These are phyloP conservation scores for Mortierella sp. DNA, from an alignment of 371 early-diverging fungal genomes.

Conservation along the genomic window DNA sequence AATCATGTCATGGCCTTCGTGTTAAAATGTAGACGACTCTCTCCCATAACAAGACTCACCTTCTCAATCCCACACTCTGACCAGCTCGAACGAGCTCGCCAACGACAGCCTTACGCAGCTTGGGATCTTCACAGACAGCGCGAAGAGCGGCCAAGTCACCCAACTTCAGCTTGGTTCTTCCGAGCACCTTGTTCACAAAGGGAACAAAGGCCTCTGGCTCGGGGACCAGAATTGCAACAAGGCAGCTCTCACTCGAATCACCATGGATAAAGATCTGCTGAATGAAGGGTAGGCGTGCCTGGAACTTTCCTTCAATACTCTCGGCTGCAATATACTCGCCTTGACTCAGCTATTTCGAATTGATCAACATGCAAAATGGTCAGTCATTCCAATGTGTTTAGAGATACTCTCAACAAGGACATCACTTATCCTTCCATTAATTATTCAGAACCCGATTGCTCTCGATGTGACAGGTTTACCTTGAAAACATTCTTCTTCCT, in stretches of 20 bases:
- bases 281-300: slow-evolving; percentile 48
- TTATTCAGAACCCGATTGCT: too few species aligned
- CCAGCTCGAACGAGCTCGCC: slow-evolving; percentile 69
- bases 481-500: slow-evolving; percentile 99
- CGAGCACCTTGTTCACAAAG: slow-evolving; percentile 55
- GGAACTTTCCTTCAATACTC: slow-evolving; percentile 66
- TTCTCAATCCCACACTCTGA: slow-evolving; percentile 64
- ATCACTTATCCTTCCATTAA: too few species aligned
- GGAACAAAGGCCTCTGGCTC: slow-evolving; percentile 67
- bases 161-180: slow-evolving; percentile 17
- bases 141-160: slow-evolving; percentile 45
- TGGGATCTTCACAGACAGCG: slow-evolving; percentile 65
- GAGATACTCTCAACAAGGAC: too few species aligned
- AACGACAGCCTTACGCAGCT: slow-evolving; percentile 68
- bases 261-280: slow-evolving; percentile 84
- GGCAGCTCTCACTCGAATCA: slow-evolving; percentile 78
- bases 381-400: too few species aligned
- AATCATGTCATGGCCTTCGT: too few species aligned
- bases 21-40: slow-evolving; percentile 2
- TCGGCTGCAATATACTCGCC: slow-evolving; percentile 99
- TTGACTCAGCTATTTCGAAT: slow-evolving; percentile 56
- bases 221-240: slow-evolving; percentile 91
- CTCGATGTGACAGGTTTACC: slow-evolving; percentile 50
- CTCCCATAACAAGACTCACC: slow-evolving; percentile 38
- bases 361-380: too few species aligned